These are phyloP conservation scores for Protostelium mycophagum DNA, from an alignment of 78 protist species.

Conservation along the genomic window DNA sequence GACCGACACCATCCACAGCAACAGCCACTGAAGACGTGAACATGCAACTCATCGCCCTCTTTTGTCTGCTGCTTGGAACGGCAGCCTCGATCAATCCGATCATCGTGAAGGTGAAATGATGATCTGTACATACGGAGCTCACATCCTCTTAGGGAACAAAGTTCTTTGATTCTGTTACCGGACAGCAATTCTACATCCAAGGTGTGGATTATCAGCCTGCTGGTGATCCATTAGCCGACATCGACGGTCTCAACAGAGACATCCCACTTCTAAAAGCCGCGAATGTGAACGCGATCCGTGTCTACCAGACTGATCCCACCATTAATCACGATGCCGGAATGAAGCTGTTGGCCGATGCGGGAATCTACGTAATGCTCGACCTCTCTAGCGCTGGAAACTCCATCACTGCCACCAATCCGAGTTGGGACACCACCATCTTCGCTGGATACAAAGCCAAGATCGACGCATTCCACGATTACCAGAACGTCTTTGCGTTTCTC, in stretches of 20 bases:
- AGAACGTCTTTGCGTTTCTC: not conserved
- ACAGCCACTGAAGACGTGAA: too few relatives aligned
- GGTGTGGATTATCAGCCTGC: not conserved
- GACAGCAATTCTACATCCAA: not conserved
- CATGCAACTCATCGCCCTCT: too few relatives aligned
- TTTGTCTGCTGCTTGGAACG: too few relatives aligned
- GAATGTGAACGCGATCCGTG: not conserved
- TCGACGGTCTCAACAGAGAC: not conserved
- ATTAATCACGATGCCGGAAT: not conserved
- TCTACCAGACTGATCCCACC: not conserved
- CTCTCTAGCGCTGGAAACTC: not conserved
- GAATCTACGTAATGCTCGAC: not conserved
- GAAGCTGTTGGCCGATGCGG: not conserved
- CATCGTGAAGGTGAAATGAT: too few relatives aligned
- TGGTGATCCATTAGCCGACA: not conserved
- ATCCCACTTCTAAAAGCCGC: not conserved
- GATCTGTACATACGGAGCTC: too few relatives aligned
- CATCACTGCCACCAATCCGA: not conserved
- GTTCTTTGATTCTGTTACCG: not conserved
- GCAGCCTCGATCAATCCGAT: too few relatives aligned
- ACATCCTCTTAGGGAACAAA: not conserved
- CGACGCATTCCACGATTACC: not conserved
- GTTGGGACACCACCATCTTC: not conserved
- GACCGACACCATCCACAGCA: too few relatives aligned
- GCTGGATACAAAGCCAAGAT: not conserved